Evolutionary conservation across 768 basidiomycete genomes (phyloP).

Genomic region (Boletus speciosus): DNA sequence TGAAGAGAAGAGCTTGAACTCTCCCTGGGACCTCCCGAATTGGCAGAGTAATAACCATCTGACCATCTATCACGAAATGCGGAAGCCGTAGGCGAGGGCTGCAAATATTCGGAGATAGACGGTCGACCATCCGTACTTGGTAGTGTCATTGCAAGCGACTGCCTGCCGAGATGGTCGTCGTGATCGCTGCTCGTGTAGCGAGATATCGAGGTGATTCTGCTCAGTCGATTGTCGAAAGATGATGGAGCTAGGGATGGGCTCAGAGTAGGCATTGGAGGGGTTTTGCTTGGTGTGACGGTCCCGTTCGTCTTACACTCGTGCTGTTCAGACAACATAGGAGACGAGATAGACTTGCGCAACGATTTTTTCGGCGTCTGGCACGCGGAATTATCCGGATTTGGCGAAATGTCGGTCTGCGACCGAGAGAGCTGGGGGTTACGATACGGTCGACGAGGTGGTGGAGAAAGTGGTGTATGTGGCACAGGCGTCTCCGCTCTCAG

Average conservation of each 20-base stretch:
- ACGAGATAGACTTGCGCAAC: slow-evolving; percentile 51
- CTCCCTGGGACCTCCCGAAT: slow-evolving; percentile 21
- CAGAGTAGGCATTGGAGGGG: slow-evolving; percentile 42
- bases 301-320: slow-evolving; percentile 35
- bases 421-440: slow-evolving; percentile 45
- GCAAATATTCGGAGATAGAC: slow-evolving; percentile 66
- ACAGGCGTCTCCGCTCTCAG: slow-evolving; percentile 65
- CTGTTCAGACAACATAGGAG: slow-evolving; percentile 48
- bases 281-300: slow-evolving; percentile 32
- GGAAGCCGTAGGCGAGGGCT: slow-evolving; percentile 72
- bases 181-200: slow-evolving; percentile 41
- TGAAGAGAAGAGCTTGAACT: slow-evolving; percentile 16
- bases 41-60: slow-evolving; percentile 31
- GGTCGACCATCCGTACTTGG: slow-evolving; percentile 39
- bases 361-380: slow-evolving; percentile 14
- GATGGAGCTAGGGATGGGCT: slow-evolving; percentile 30
- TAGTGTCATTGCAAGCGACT: slow-evolving; percentile 52
- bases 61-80: slow-evolving; percentile 64
- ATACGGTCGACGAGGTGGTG: slow-evolving; percentile 55
- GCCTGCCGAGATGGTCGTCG: slow-evolving; percentile 35
- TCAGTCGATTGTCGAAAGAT: slow-evolving; percentile 25
- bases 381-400: slow-evolving; percentile 2
- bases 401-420: slow-evolving; percentile 53
- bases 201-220: slow-evolving; percentile 21
- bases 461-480: slow-evolving; percentile 58